phyloP scores from a whole-genome alignment of 179 eudicot species.

The Actinidia arguta region DNA sequence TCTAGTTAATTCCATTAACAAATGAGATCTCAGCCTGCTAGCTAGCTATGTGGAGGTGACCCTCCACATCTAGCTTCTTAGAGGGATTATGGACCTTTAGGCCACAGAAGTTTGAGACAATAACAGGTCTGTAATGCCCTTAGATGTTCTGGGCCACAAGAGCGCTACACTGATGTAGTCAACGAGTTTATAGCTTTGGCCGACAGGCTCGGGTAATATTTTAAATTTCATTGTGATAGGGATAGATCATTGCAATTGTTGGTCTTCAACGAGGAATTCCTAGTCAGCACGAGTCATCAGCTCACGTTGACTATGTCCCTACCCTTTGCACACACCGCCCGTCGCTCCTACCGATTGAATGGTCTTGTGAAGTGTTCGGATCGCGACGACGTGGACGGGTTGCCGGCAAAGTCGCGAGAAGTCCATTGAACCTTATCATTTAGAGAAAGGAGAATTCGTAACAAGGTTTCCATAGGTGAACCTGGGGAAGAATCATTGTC shows the following conservation, averaged over 20 bases:
- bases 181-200: constrained; percentile 42
- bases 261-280: constrained; percentile 47
- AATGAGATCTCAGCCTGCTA: constrained; percentile 64
- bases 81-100: constrained; percentile 49
- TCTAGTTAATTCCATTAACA: constrained; percentile 65
- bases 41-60: constrained; percentile 36
- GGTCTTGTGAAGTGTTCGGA: no score
- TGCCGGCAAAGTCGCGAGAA: no score
- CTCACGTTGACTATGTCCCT: no score
- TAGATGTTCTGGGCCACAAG: constrained; percentile 39
- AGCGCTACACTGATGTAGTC: constrained; percentile 37
- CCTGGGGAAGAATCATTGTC: no score
- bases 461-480: no score
- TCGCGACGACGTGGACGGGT: no score
- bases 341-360: no score
- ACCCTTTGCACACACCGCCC: not conserved
- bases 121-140: constrained; percentile 53
- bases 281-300: not conserved
- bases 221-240: constrained; percentile 51
- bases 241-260: constrained; percentile 54
- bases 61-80: constrained; percentile 44
- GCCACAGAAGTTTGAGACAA: constrained; percentile 50
- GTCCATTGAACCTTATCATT: no score
- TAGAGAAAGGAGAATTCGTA: no score
- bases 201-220: constrained; percentile 44